Evolutionary conservation across 2,329 filamentous ascomycete species (phyloP).

Genomic region (Neopestalotiopsis clavispora): DNA sequence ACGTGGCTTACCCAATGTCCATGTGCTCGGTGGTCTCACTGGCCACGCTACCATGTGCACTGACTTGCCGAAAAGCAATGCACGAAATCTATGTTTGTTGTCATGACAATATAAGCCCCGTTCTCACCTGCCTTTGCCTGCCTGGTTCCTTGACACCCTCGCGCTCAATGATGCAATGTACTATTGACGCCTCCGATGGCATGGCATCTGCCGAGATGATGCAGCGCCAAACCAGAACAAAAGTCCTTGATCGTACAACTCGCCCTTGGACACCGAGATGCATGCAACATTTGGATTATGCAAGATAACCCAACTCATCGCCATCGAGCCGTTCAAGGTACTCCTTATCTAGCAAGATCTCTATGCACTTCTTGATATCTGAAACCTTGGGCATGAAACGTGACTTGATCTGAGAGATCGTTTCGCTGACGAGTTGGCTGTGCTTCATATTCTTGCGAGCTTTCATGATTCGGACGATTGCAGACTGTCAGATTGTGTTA

Average conservation of each 20-base stretch:
- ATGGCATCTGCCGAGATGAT: not conserved
- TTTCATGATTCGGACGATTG: constrained; percentile 99
- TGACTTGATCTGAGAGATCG: constrained; percentile 91
- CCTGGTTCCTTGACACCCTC: not conserved
- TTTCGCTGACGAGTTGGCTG: constrained; percentile 89
- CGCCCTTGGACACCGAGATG: not conserved
- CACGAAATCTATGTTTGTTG: constrained; percentile 5
- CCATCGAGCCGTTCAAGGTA: constrained; percentile 95
- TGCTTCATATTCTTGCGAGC: constrained; percentile 99
- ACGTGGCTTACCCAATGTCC: not conserved
- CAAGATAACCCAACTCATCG: constrained; percentile 93
- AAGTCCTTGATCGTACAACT: not conserved
- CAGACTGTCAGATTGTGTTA: constrained; percentile 66
- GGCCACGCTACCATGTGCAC: not conserved
- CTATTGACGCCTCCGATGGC: not conserved
- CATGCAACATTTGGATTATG: constrained; percentile 54
- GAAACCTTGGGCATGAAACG: constrained; percentile 91
- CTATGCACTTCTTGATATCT: constrained; percentile 99
- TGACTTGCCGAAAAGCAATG: not conserved
- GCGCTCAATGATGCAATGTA: not conserved
- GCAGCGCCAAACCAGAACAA: not conserved
- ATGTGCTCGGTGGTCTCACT: no score
- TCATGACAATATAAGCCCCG: not conserved
- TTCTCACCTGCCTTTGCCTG: not conserved
- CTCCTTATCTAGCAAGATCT: constrained; percentile 97